These are phyloP conservation scores for Candida labiduridarum DNA, from an alignment of 1,139 yeast species.

Conservation along the genomic window DNA sequence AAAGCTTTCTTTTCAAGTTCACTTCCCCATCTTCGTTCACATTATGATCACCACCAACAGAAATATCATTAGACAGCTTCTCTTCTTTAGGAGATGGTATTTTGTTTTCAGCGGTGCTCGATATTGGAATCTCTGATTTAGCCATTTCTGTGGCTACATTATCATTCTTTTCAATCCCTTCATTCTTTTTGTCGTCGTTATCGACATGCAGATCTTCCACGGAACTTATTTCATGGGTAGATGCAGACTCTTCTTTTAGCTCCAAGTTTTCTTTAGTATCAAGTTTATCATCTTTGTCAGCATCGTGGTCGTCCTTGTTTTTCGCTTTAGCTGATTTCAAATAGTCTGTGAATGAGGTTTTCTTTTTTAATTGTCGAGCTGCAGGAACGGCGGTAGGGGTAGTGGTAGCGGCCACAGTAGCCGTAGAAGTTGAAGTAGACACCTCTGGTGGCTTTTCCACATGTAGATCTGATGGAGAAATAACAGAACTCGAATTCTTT, in stretches of 20 bases:
- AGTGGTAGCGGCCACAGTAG: background rate
- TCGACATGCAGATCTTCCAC: background rate
- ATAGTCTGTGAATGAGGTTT: slow-evolving; percentile 21
- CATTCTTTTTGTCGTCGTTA: background rate
- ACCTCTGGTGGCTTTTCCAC: background rate
- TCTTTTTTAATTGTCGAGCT: slow-evolving; percentile 9
- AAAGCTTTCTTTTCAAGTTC: background rate
- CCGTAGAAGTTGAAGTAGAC: background rate
- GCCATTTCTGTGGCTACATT: background rate
- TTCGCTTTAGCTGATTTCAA: slow-evolving; percentile 16
- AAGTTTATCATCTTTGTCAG: background rate
- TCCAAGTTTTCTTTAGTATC: background rate
- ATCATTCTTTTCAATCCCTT: background rate
- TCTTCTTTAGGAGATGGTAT: background rate
- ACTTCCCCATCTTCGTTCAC: slow-evolving; percentile 1
- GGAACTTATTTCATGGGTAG: background rate
- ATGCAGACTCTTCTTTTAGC: background rate
- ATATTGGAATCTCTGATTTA: slow-evolving; percentile 1
- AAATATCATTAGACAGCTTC: slow-evolving; percentile 2
- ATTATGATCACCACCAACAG: background rate
- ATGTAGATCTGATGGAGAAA: background rate
- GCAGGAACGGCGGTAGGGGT: background rate
- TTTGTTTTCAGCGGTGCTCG: too few species aligned
- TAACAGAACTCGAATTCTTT: background rate
- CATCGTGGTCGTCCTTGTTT: slow-evolving; percentile 1